These are phyloP conservation scores for Exophiala spinifera DNA, from an alignment of 2,329 filamentous ascomycete genomes.

Conservation along the genomic window DNA sequence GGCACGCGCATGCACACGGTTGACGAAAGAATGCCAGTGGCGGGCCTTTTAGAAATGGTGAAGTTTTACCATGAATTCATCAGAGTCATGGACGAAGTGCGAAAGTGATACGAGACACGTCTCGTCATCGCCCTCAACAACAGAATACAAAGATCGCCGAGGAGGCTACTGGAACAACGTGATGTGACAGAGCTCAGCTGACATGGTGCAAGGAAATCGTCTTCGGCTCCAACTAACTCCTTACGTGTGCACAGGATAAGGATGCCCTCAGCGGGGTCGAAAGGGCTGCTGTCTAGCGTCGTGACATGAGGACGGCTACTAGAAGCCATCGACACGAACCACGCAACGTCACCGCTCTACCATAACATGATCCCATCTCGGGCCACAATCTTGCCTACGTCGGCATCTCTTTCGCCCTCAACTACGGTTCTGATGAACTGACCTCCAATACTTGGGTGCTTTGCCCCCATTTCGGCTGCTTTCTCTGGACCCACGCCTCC, in stretches of 20 bases:
- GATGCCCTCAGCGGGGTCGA: no score
- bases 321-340: no score
- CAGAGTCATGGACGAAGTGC: slow-evolving; percentile 31
- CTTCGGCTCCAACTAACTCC: no score
- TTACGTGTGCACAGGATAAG: no score
- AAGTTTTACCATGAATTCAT: slow-evolving; percentile 34
- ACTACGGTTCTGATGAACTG: slow-evolving; percentile 28
- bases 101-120: not conserved
- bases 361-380: slow-evolving; percentile 32
- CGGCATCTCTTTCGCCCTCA: slow-evolving; percentile 32
- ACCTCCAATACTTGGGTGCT: slow-evolving; percentile 33
- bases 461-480: slow-evolving; percentile 24
- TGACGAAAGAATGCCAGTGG: slow-evolving; percentile 35
- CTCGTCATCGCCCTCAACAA: no score
- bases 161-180: no score
- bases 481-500: slow-evolving; percentile 32
- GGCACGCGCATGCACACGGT: slow-evolving; percentile 35
- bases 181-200: no score
- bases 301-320: no score
- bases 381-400: slow-evolving; percentile 33
- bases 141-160: no score
- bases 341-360: slow-evolving; percentile 13
- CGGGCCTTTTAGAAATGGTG: slow-evolving; percentile 32
- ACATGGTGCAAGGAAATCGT: no score
- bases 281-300: no score